Percentiles rank a stretch among this genome's conserved stretches.
Evolutionary conservation across 371 early-diverging fungal species (phyloP).

Genomic region (Coemansia linderi): DNA sequence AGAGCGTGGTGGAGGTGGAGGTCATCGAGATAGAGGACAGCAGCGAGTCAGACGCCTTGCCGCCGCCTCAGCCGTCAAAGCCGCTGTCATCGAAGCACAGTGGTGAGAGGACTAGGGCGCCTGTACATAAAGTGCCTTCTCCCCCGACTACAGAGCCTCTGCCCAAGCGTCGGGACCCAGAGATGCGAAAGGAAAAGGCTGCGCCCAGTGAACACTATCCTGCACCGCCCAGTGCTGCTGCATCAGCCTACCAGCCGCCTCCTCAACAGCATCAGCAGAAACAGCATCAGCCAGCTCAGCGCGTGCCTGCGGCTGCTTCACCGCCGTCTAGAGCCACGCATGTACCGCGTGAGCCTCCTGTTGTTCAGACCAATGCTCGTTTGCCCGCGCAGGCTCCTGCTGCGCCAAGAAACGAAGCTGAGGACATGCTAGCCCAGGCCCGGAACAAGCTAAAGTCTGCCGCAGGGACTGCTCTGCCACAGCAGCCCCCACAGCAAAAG

Average conservation of each 20-base stretch:
- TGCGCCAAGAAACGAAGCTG: conserved; percentile 19
- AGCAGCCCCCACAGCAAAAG: background rate
- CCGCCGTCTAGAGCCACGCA: background rate
- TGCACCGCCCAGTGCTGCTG: background rate
- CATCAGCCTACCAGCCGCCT: background rate
- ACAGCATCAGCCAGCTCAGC: background rate
- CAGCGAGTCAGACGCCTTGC: conserved; percentile 1
- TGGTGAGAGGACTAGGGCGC: background rate
- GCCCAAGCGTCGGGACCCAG: conserved; percentile 16
- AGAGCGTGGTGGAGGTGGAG: conserved; percentile 39
- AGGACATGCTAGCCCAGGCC: conserved; percentile 30
- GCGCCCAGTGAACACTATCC: background rate
- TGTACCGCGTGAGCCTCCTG: background rate
- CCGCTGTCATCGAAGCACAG: background rate
- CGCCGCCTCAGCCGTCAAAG: background rate
- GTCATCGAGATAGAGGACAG: conserved; percentile 29
- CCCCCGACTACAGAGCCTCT: conserved; percentile 12
- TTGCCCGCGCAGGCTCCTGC: background rate
- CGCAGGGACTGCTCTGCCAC: background rate
- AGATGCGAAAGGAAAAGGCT: conserved; percentile 1
- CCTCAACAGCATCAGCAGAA: background rate
- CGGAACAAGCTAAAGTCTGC: conserved; percentile 36
- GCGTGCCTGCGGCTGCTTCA: background rate
- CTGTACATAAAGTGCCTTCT: conserved; percentile 1
- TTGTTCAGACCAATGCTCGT: background rate